Conservation (phyloP, 768 basidiomycete species). For the Cyathus striatus region DNA sequence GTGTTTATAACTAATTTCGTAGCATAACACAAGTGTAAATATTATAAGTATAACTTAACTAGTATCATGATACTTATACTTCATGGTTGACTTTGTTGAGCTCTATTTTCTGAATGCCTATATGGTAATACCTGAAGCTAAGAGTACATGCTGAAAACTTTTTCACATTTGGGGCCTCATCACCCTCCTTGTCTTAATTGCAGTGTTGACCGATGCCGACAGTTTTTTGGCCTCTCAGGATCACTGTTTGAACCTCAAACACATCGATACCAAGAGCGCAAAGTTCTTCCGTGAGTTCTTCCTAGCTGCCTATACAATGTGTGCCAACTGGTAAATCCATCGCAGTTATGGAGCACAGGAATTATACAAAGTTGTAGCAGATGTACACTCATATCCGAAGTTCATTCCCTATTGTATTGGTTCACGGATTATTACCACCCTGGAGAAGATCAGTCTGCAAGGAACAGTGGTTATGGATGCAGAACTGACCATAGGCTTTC, state of each 20-base stretch:
- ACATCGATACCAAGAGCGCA: constrained; percentile 77
- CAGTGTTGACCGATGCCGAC: too few relatives aligned
- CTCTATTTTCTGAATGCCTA: too few relatives aligned
- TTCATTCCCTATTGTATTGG: constrained; percentile 89
- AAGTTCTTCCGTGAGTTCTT: constrained; percentile 79
- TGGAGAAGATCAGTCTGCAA: constrained; percentile 17
- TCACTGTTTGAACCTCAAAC: constrained; percentile 37
- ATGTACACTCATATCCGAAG: constrained; percentile 78
- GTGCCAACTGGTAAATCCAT: constrained; percentile 1
- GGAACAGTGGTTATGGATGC: constrained; percentile 56
- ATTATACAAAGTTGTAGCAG: constrained; percentile 82
- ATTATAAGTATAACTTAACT: too few relatives aligned
- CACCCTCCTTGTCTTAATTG: too few relatives aligned
- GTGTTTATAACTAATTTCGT: too few relatives aligned
- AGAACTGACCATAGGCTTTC: constrained; percentile 85
- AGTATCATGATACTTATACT: too few relatives aligned
- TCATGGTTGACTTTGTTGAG: too few relatives aligned
- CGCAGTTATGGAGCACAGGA: constrained; percentile 71
- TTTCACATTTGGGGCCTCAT: too few relatives aligned
- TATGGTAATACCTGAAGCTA: too few relatives aligned
- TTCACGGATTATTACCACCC: constrained; percentile 69
- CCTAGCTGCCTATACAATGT: background rate
- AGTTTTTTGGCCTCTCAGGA: too few relatives aligned
- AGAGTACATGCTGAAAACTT: too few relatives aligned
- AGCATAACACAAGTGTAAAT: too few relatives aligned